Conservation (phyloP, 2,329 filamentous ascomycete species). For the Colletotrichum sp. region DNA sequence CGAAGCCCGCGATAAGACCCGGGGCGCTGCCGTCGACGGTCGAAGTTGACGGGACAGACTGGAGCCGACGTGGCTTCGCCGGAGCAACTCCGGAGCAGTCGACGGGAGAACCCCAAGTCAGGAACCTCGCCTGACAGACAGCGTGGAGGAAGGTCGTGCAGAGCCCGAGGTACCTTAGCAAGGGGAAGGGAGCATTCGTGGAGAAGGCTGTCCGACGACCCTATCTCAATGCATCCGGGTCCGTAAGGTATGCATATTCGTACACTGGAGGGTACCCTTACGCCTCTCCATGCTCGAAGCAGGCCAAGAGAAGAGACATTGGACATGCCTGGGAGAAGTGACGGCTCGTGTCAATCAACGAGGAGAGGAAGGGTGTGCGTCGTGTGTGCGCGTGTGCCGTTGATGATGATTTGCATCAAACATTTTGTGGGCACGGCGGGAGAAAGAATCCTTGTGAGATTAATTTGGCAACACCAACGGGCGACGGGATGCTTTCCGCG, state of each 20-base stretch:
- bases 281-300: not conserved
- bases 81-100: not conserved
- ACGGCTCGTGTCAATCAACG: not conserved
- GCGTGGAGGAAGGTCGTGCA: not conserved
- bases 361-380: not conserved
- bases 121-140: not conserved
- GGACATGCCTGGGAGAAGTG: not conserved
- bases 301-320: not conserved
- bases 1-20: not conserved
- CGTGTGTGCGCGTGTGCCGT: not conserved
- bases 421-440: not conserved
- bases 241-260: not conserved
- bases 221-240: not conserved
- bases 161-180: not conserved
- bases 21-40: not conserved
- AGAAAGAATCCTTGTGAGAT: not conserved
- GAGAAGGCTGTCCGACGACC: not conserved
- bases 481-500: not conserved
- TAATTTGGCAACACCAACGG: not conserved
- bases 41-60: not conserved
- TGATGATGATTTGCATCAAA: constrained; percentile 8
- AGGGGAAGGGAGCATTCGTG: not conserved
- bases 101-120: not conserved
- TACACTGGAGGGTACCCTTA: not conserved
- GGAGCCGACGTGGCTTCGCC: not conserved